Evolutionary conservation across 2,329 filamentous ascomycete species (phyloP).

Genomic region (Colletotrichum abscissum): DNA sequence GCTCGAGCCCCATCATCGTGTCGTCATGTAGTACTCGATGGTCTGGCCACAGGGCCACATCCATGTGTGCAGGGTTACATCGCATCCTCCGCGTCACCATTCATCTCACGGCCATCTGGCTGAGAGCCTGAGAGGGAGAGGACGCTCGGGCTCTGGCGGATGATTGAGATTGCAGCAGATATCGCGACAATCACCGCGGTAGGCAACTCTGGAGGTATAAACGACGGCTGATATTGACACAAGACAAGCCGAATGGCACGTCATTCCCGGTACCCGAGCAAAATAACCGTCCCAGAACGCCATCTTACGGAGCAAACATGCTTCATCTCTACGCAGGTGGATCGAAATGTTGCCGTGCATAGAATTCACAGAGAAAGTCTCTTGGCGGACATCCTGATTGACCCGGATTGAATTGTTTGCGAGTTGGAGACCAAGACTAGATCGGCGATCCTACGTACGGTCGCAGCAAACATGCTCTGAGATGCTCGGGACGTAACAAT

Average conservation of each 20-base stretch:
- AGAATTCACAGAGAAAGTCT: background rate
- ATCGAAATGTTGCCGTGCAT: background rate
- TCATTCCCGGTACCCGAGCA: background rate
- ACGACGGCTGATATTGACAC: background rate
- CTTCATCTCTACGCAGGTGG: background rate
- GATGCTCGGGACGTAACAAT: background rate
- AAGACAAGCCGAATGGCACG: background rate
- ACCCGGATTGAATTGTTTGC: background rate
- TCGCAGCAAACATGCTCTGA: background rate
- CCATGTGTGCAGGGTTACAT: slow-evolving; percentile 20
- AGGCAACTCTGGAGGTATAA: background rate
- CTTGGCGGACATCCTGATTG: background rate
- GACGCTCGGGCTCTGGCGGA: background rate
- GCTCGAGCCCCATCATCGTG: slow-evolving; percentile 18
- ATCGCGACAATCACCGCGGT: background rate
- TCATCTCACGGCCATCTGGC: slow-evolving; percentile 1
- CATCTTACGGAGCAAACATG: too few relatives aligned
- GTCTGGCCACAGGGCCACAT: background rate
- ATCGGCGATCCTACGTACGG: slow-evolving; percentile 13
- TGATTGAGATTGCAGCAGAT: background rate
- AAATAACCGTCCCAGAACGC: background rate
- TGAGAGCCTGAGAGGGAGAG: background rate
- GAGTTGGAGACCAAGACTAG: background rate
- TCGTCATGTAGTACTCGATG: slow-evolving; percentile 11
- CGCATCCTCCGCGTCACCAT: slow-evolving; percentile 21